phyloP scores from a whole-genome alignment of 306 rosid genomes.

The Castanea mollissima region DNA sequence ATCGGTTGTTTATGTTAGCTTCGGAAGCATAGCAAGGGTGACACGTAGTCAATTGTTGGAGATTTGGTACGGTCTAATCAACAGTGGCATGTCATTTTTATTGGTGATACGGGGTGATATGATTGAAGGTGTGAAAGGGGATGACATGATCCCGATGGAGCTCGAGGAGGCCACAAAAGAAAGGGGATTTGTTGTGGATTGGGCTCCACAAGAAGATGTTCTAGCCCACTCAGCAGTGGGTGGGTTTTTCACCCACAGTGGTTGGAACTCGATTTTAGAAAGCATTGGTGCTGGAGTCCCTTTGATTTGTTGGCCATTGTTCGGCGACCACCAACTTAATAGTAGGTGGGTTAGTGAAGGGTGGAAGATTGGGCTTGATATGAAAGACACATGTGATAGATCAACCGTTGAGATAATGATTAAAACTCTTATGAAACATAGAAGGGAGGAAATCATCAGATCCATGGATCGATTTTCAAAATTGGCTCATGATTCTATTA shows the following conservation, averaged over 20 bases:
- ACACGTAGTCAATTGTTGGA: slow-evolving; percentile 7
- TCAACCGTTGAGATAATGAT: slow-evolving; percentile 13
- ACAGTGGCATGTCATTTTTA: slow-evolving; percentile 26
- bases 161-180: slow-evolving; percentile 11
- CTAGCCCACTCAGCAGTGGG: slow-evolving; percentile 25
- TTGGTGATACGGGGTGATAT: slow-evolving; percentile 35
- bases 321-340: slow-evolving; percentile 19
- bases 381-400: slow-evolving; percentile 38
- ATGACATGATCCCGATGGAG: slow-evolving; percentile 2
- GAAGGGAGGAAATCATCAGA: slow-evolving; percentile 15
- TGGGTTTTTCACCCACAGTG: slow-evolving; percentile 31
- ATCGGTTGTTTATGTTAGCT: slow-evolving; percentile 41
- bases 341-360: slow-evolving; percentile 23
- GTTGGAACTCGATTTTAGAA: neutral
- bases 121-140: neutral
- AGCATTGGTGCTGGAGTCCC: neutral
- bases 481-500: slow-evolving; percentile 13
- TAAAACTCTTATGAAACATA: slow-evolving; percentile 18
- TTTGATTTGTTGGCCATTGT: slow-evolving; percentile 30
- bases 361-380: slow-evolving; percentile 35
- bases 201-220: slow-evolving; percentile 43
- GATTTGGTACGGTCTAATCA: slow-evolving; percentile 43
- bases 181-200: slow-evolving; percentile 17
- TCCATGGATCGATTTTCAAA: slow-evolving; percentile 6
- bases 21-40: slow-evolving; percentile 28